Conservation (phyloP, 352 stramenopile genomes). For the Globisporangium spiculum region DNA sequence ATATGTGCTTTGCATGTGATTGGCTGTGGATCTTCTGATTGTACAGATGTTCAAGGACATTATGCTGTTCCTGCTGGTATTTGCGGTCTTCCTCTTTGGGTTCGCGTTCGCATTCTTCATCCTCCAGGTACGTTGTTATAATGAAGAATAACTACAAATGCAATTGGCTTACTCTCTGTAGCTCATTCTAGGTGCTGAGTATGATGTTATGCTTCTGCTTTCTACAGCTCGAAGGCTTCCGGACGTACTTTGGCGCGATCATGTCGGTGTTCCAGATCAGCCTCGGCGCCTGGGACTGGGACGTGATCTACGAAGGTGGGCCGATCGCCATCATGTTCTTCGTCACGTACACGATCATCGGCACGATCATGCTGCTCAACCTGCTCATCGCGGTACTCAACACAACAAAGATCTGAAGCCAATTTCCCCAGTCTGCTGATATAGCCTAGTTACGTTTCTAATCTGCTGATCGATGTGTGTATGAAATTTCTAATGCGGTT, state of each 20-base stretch:
- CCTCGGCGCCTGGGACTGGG: conserved; percentile 75
- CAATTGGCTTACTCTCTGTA: neutral
- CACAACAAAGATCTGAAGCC: neutral
- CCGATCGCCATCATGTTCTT: conserved; percentile 72
- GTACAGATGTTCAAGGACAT: conserved; percentile 82
- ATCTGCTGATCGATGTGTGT: neutral
- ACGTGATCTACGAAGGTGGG: conserved; percentile 63
- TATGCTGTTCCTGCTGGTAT: conserved; percentile 69
- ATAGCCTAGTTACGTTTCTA: neutral
- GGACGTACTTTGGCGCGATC: conserved; percentile 55
- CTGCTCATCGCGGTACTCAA: conserved; percentile 61
- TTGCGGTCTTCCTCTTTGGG: conserved; percentile 65
- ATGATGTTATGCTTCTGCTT: neutral
- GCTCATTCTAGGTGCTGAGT: no score
- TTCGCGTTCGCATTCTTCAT: conserved; percentile 85
- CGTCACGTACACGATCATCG: conserved; percentile 67
- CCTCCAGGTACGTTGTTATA: conserved; percentile 47
- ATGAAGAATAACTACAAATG: neutral
- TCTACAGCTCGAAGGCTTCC: conserved; percentile 60
- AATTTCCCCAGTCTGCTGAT: neutral
- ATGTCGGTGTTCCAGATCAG: conserved; percentile 70
- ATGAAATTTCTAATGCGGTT: neutral
- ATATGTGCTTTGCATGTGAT: no score
- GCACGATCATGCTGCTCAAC: conserved; percentile 83
- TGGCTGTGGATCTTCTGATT: neutral